Percentiles rank a stretch among this genome's conserved stretches.
Conservation (phyloP, 1,139 yeast genomes). For the Meyerozyma athensensis region DNA sequence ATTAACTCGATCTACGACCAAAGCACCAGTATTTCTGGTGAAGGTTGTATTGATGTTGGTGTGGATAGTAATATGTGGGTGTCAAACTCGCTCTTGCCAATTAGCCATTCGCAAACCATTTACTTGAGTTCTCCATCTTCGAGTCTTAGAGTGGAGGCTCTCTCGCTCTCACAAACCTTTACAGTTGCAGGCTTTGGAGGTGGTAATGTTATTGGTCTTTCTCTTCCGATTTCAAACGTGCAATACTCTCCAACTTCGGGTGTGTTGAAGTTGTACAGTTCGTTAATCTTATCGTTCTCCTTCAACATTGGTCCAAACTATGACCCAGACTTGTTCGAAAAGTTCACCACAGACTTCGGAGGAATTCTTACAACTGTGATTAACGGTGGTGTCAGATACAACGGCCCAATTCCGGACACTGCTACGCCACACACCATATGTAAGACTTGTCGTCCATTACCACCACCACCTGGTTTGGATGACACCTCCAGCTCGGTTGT, state of each 20-base stretch:
- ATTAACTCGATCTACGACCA: constrained; percentile 11
- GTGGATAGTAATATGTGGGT: constrained; percentile 8
- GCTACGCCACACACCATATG: constrained; percentile 3
- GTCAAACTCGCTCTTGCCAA: constrained; percentile 8
- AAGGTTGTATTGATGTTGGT: constrained; percentile 14
- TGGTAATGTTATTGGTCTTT: constrained; percentile 23
- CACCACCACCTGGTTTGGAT: constrained; percentile 3
- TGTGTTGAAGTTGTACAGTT: constrained; percentile 12
- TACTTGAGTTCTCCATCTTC: constrained; percentile 12
- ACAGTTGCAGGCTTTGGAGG: constrained; percentile 28
- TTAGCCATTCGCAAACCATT: constrained; percentile 12
- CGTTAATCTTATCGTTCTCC: constrained; percentile 6
- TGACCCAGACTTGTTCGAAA: constrained; percentile 6
- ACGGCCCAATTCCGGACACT: constrained; percentile 4
- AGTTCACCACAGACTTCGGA: constrained; percentile 5
- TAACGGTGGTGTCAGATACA: constrained; percentile 5
- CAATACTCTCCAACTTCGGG: constrained; percentile 11
- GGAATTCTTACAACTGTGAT: constrained; percentile 1
- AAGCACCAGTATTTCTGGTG: constrained; percentile 11
- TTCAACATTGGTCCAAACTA: constrained; percentile 16
- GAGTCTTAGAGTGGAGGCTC: constrained; percentile 11
- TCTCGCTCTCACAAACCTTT: constrained; percentile 17
- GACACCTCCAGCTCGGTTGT: background rate
- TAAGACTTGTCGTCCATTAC: constrained; percentile 3
- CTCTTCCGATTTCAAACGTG: constrained; percentile 11